These are phyloP conservation scores for Coemansia sp. DNA, from an alignment of 192 early-diverging fungal species.

Conservation along the genomic window DNA sequence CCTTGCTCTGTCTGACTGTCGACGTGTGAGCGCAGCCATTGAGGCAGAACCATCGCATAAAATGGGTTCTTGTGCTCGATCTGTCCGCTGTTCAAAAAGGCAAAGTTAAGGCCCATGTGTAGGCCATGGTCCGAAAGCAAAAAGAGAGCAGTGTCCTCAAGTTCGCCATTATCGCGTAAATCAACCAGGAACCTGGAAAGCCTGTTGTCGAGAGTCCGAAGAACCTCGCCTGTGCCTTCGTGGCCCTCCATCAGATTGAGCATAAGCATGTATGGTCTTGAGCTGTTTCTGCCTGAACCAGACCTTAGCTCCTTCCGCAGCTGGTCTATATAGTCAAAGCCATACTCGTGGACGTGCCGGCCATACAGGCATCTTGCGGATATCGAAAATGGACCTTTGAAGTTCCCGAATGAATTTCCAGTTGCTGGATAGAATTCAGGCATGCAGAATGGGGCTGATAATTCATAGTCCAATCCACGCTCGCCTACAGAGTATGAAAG, in stretches of 20 bases:
- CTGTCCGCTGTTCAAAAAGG: slow-evolving; percentile 30
- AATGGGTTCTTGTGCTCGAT: slow-evolving; percentile 54
- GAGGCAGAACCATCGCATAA: slow-evolving; percentile 31
- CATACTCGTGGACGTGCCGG: slow-evolving; percentile 42
- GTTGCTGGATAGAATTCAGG: slow-evolving; percentile 54
- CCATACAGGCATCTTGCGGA: slow-evolving; percentile 43
- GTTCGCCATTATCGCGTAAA: slow-evolving; percentile 29
- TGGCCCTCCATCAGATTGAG: slow-evolving; percentile 40
- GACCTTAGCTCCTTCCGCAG: slow-evolving; percentile 22
- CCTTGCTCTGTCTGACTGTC: slow-evolving; percentile 13
- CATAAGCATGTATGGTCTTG: slow-evolving; percentile 35
- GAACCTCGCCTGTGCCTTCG: slow-evolving; percentile 47
- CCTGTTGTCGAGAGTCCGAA: slow-evolving; percentile 30
- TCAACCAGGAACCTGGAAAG: slow-evolving; percentile 26
- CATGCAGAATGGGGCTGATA: slow-evolving; percentile 60
- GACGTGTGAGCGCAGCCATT: slow-evolving; percentile 35
- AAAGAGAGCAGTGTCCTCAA: slow-evolving; percentile 39
- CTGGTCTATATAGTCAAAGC: slow-evolving; percentile 42
- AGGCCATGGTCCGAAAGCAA: slow-evolving; percentile 39
- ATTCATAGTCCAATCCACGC: slow-evolving; percentile 57
- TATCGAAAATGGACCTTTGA: slow-evolving; percentile 47
- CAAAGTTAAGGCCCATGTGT: slow-evolving; percentile 54
- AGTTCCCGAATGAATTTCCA: slow-evolving; percentile 58
- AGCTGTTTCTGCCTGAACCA: background rate
- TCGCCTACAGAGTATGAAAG: slow-evolving; percentile 33